Evolutionary conservation across 805 yeast genomes (phyloP).

Genomic region (Zygoascus biomembranicola): DNA sequence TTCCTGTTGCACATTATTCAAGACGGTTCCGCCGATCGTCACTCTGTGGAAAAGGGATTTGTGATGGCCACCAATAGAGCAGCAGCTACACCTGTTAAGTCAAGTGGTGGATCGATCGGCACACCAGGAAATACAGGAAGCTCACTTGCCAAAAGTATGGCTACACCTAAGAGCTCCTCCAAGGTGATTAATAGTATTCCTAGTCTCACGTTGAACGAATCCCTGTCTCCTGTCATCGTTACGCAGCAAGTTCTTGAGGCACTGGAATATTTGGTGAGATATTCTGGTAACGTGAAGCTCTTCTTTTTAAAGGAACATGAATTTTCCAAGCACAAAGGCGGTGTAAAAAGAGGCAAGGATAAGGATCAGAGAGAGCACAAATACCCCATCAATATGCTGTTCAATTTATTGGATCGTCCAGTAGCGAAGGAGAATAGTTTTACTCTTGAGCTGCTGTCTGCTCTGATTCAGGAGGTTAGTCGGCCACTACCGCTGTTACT

Average conservation of each 20-base stretch:
- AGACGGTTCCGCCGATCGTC: constrained; percentile 62
- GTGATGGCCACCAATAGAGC: constrained; percentile 48
- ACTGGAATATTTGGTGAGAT: constrained; percentile 59
- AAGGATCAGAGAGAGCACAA: constrained; percentile 25
- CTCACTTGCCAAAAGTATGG: constrained; percentile 12
- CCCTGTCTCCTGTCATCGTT: constrained; percentile 58
- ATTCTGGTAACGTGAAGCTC: constrained; percentile 57
- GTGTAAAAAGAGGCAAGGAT: constrained; percentile 24
- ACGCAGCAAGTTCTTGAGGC: constrained; percentile 75
- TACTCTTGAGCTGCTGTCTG: constrained; percentile 67
- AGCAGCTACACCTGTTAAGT: not conserved
- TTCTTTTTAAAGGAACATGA: constrained; percentile 78
- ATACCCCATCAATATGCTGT: constrained; percentile 66
- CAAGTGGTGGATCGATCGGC: constrained; percentile 4
- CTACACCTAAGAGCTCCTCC: constrained; percentile 11
- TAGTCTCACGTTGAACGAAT: constrained; percentile 22
- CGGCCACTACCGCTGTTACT: constrained; percentile 56
- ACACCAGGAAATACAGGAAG: not conserved
- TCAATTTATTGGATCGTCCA: constrained; percentile 53
- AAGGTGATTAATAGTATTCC: not conserved
- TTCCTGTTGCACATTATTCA: constrained; percentile 58
- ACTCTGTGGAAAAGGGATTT: constrained; percentile 54
- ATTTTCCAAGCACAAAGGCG: constrained; percentile 31
- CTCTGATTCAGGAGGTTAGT: constrained; percentile 69
- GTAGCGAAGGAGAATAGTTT: constrained; percentile 65